Evolutionary conservation across 2,329 filamentous ascomycete genomes (phyloP).

Genomic region (Ophiocordyceps australis): DNA sequence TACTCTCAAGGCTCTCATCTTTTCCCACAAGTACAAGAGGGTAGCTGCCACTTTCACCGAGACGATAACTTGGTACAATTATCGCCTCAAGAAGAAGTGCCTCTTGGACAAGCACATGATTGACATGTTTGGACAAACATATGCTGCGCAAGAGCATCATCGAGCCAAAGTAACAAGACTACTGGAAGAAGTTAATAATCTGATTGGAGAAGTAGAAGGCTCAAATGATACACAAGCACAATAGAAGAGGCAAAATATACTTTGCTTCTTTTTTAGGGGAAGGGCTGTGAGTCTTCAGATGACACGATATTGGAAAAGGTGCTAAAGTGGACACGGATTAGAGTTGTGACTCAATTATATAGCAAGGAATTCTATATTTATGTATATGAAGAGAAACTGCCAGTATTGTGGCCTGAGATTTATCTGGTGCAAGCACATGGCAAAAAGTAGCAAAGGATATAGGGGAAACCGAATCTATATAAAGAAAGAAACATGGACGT

Average conservation of each 20-base stretch:
- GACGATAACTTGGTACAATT: conserved; percentile 11
- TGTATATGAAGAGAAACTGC: no score
- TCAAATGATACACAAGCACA: no score
- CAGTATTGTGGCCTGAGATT: no score
- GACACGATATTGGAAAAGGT: no score
- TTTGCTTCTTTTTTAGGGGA: no score
- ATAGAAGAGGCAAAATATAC: no score
- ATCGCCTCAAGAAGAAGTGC: conserved; percentile 16
- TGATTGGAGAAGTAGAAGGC: conserved; percentile 2
- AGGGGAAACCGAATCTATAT: conserved; percentile 1
- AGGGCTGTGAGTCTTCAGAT: no score
- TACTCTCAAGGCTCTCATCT: conserved; percentile 39
- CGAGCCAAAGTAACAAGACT: conserved; percentile 4
- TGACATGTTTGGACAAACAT: conserved; percentile 15
- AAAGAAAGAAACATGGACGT: neutral
- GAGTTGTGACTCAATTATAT: no score
- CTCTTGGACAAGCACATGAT: conserved; percentile 22
- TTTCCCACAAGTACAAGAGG: conserved; percentile 59
- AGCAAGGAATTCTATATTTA: no score
- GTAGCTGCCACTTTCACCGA: conserved; percentile 59
- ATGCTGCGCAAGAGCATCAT: conserved; percentile 12
- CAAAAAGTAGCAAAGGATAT: no score
- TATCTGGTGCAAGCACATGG: no score
- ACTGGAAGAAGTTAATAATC: conserved; percentile 3
- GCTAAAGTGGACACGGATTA: no score